Base-by-base conservation (phyloP, 495 filamentous ascomycete genomes). In the Penicillium dipodomyicola region DNA sequence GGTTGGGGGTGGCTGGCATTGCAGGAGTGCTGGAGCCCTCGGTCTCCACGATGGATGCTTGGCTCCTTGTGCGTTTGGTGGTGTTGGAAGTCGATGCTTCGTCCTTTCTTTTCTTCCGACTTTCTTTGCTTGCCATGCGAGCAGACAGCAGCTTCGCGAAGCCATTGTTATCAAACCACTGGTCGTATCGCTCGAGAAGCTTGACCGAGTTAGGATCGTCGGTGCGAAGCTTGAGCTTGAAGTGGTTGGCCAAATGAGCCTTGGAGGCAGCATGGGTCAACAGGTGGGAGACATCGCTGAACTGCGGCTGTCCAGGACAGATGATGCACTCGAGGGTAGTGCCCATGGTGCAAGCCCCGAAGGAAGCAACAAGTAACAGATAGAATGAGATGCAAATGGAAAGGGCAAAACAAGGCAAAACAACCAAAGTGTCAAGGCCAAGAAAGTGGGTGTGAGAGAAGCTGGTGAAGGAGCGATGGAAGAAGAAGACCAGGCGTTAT, bases 241-340 rank as follows among this genome's bases (percentile, higher is more conserved):
- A 89, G 47, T 86, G 80, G 59, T 87, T 77, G 15, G 88, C 81
- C 11, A 96, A 72, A 67, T 97, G 92, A 33, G 84, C 85, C 65
- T 96, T 96, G 49, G 91, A 96, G 23, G 84, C 80, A 17, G 95
- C 80, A 63, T 97, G 92, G 32, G 92, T 97, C 55, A 97, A 79
- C 23, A 96, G 77, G 64, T 96, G 92, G 15, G 91, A 95, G 32
- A 90, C 72, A 66, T 97, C 92, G 49, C 91, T 94, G 72, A 96
- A 97, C 39, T 67, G 75, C 11, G 90, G 88, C 52, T 80, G 82
- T 60, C 87, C 88, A 6, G 86, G 84, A 69, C 92, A 96, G 61
- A 93, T 83, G 55, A 75, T 87, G 81, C 92, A 96, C 60, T 80
- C 72, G 27, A 96, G 82, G 42, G 85, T 81, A 59, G 91, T 80